These are phyloP conservation scores for Penicillium capsulatum DNA, from an alignment of 2,329 filamentous ascomycete species.

Conservation along the genomic window DNA sequence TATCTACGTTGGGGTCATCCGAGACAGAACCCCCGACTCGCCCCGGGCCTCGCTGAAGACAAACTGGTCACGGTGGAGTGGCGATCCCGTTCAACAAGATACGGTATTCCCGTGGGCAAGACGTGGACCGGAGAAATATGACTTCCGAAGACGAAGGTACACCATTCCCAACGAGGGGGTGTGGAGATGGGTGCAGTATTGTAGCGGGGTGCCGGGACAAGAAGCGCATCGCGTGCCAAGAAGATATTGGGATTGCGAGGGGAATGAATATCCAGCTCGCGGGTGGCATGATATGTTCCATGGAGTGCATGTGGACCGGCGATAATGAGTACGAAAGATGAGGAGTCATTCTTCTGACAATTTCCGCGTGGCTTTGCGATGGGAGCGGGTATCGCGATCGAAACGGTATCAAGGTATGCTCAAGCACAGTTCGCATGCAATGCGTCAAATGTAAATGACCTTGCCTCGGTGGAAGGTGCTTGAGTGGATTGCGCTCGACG, in stretches of 20 bases:
- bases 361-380: no score
- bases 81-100: constrained; percentile 4
- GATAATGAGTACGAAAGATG: no score
- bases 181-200: constrained; percentile 33
- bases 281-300: constrained; percentile 25
- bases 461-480: constrained; percentile 15
- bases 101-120: constrained; percentile 19
- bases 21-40: constrained; percentile 1
- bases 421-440: constrained; percentile 33
- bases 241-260: constrained; percentile 24
- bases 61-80: constrained; percentile 17
- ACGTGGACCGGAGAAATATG: constrained; percentile 26
- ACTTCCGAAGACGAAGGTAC: constrained; percentile 33
- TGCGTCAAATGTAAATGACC: constrained; percentile 30
- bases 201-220: constrained; percentile 13
- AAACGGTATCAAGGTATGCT: constrained; percentile 1
- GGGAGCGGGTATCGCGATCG: no score
- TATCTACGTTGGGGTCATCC: constrained; percentile 37
- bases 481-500: constrained; percentile 26
- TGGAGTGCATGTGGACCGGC: constrained; percentile 14
- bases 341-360: no score
- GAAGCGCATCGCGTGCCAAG: constrained; percentile 24
- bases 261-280: constrained; percentile 17
- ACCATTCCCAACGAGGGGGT: constrained; percentile 23
- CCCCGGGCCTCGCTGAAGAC: not conserved